phyloP scores from a whole-genome alignment of 2,329 filamentous ascomycete species.

The Saccharata proteae region DNA sequence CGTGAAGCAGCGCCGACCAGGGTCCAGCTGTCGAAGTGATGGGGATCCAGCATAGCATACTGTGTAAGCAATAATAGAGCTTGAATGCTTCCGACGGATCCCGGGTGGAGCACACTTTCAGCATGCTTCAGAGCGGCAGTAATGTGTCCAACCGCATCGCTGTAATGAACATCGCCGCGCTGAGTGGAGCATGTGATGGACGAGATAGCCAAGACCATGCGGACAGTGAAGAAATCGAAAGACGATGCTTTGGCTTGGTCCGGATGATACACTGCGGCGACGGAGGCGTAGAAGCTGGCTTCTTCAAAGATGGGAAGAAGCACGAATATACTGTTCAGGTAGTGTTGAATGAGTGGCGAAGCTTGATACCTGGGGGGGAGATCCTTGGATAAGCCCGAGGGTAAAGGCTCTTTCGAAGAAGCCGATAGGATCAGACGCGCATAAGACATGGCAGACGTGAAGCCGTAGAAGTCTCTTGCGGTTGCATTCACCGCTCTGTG shows the following conservation, averaged over 20 bases:
- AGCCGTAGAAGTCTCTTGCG: slow-evolving; percentile 83
- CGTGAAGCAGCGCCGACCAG: slow-evolving; percentile 81
- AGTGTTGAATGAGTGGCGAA: slow-evolving; percentile 63
- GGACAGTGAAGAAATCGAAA: slow-evolving; percentile 74
- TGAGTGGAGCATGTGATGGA: slow-evolving; percentile 60
- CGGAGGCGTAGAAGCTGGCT: slow-evolving; percentile 60
- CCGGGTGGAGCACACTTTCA: slow-evolving; percentile 73
- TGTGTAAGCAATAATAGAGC: slow-evolving; percentile 75
- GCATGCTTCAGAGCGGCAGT: slow-evolving; percentile 61
- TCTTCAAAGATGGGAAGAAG: slow-evolving; percentile 77
- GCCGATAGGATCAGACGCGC: slow-evolving; percentile 79
- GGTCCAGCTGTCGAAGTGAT: slow-evolving; percentile 90
- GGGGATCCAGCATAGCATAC: slow-evolving; percentile 81
- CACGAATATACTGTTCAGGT: slow-evolving; percentile 69
- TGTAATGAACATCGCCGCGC: slow-evolving; percentile 51
- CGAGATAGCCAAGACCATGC: slow-evolving; percentile 79
- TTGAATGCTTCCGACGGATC: slow-evolving; percentile 75
- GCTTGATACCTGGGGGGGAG: slow-evolving; percentile 62
- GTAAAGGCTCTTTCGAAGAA: slow-evolving; percentile 60
- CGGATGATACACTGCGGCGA: slow-evolving; percentile 71
- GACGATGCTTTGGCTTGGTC: slow-evolving; percentile 48
- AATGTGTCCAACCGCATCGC: slow-evolving; percentile 47
- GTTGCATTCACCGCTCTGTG: slow-evolving; percentile 89
- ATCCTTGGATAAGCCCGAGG: slow-evolving; percentile 43
- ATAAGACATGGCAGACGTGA: slow-evolving; percentile 83